These are phyloP conservation scores for Podospora conica DNA, from an alignment of 495 filamentous ascomycete genomes.

Conservation along the genomic window DNA sequence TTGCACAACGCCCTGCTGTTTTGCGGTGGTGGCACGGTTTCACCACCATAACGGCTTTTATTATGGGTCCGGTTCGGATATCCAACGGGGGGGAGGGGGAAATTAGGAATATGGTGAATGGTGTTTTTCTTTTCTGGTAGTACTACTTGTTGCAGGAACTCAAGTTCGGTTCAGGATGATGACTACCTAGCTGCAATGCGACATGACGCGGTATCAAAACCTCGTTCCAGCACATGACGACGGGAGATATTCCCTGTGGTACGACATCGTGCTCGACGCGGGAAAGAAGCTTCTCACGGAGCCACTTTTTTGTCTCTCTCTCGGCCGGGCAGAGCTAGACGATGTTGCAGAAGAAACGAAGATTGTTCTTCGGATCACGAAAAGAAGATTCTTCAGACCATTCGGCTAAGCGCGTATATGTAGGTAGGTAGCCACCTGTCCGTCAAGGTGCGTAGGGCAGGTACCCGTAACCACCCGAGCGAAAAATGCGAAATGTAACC, in stretches of 20 bases:
- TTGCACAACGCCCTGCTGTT: constrained; percentile 6
- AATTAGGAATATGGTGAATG: not conserved
- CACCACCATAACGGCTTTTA: not conserved
- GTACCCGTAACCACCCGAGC: not conserved
- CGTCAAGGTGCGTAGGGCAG: not conserved
- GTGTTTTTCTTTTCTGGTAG: not conserved
- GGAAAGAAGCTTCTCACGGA: not conserved
- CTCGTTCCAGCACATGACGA: not conserved
- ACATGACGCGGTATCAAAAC: not conserved
- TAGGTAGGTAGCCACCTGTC: no score
- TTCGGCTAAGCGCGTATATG: not conserved
- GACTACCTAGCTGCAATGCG: not conserved
- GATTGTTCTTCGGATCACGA: not conserved
- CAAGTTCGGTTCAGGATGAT: not conserved
- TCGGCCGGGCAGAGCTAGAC: not conserved
- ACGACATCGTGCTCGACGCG: not conserved
- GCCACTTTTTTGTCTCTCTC: not conserved
- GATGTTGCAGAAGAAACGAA: not conserved
- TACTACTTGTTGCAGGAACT: no score
- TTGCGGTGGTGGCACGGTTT: constrained; percentile 15
- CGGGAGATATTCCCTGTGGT: not conserved
- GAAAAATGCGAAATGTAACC: not conserved
- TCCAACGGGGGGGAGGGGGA: not conserved
- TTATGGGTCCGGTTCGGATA: not conserved
- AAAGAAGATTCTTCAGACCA: not conserved